Evolutionary conservation across 1,284 basidiomycete genomes (phyloP), one percentile per base, ranked within the genome.

Genomic region (Porodaedalea pini): DNA sequence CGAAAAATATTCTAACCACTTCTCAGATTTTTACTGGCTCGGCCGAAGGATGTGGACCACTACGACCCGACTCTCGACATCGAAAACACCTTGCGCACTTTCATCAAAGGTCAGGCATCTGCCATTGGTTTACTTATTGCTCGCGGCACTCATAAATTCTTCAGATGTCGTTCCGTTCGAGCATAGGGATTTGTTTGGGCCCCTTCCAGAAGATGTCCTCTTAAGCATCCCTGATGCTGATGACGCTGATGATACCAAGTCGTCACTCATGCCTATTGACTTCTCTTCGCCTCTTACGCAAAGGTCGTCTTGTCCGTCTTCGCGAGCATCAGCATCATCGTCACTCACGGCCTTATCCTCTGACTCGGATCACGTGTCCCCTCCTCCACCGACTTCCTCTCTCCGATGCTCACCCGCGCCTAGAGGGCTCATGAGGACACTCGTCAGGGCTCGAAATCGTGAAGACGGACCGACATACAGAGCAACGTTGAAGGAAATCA

Each of bases 1-100:
- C 59, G 43, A 11, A 56, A 56, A 36, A 19, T 56, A 37, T 10
- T 15, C 5, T 27, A 60, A 36, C 17, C 36, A 21, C 5, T 29
- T 47, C 39, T 17, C 50, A 90, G 87, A 67, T 90, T 83, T 70
- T 76, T 87, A 58, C 75, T 90, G 56, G 77, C 89, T 47, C 80
- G 76, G 43, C 88, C 88, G 17, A 88, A 84, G 67, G 88, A 91
- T 72, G 82, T 82, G 63, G 86, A 91, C 64, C 86, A 89, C 65
- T 90, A 90, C 67, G 86, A 86, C 66, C 88, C 88, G 13, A 83
- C 90, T 56, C 78, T 85, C 75, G 85, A 86, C 64, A 72, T 90
- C 32, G 83, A 88, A 70, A 76, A 77, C 61, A 79, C 83, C 4
- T 68, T 90, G 32, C 77, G 83, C 68, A 82, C 80, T 50, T 88